phyloP scores from a whole-genome alignment of 164 flowering plant species.

The Tetracentron sinense region DNA sequence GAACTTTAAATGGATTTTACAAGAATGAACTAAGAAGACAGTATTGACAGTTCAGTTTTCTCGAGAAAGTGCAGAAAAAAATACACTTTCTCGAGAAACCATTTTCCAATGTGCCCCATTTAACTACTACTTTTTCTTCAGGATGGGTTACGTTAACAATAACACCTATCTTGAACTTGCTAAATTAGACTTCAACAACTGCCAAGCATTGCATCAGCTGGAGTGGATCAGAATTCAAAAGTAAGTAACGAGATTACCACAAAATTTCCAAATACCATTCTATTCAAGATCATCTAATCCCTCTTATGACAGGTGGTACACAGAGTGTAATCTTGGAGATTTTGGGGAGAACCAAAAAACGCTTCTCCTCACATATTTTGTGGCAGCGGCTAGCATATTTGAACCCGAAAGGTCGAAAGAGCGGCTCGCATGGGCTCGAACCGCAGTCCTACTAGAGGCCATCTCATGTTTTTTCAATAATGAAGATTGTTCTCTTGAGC shows the following conservation, averaged over 20 bases:
- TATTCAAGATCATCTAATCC: neutral
- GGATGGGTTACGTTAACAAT: slow-evolving; percentile 71
- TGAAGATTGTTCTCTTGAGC: slow-evolving; percentile 7
- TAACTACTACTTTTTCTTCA: slow-evolving; percentile 21
- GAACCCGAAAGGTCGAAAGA: slow-evolving; percentile 55
- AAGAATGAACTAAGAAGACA: no score
- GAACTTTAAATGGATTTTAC: no score
- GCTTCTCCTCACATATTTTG: slow-evolving; percentile 45
- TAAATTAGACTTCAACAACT: slow-evolving; percentile 54
- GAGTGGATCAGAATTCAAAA: slow-evolving; percentile 61
- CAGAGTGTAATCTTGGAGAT: slow-evolving; percentile 29
- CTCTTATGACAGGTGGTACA: slow-evolving; percentile 59
- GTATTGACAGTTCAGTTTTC: no score
- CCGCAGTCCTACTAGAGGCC: slow-evolving; percentile 42
- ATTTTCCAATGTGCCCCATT: no score
- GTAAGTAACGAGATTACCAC: no score
- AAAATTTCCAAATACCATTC: no score
- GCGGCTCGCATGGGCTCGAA: slow-evolving; percentile 78
- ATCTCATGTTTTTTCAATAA: slow-evolving; percentile 29
- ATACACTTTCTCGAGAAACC: no score
- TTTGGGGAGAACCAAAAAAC: slow-evolving; percentile 43
- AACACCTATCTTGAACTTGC: slow-evolving; percentile 60
- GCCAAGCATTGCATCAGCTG: slow-evolving; percentile 43
- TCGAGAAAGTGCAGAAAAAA: no score
- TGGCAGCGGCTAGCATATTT: slow-evolving; percentile 65